Percentiles rank a stretch among this genome's conserved stretches.
phyloP scores from a whole-genome alignment of 352 stramenopile species.

The Pythium scleroteichum region DNA sequence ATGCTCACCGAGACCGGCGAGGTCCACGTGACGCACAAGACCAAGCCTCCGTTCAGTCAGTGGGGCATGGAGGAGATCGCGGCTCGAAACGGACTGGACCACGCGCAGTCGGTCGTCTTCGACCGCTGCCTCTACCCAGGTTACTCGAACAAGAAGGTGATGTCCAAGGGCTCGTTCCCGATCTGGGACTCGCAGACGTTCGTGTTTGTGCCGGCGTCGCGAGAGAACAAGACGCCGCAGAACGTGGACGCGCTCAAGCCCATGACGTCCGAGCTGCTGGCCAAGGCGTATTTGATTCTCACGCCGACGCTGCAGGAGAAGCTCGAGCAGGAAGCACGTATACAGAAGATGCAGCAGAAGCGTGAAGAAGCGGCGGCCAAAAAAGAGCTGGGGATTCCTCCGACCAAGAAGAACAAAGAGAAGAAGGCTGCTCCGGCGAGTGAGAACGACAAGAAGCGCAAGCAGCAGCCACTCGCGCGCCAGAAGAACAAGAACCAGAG shows the following conservation, averaged over 20 bases:
- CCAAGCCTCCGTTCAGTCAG: constrained; percentile 89
- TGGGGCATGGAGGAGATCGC: constrained; percentile 84
- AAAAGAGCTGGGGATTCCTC: not conserved
- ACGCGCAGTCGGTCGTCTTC: constrained; percentile 88
- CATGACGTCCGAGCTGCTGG: constrained; percentile 61
- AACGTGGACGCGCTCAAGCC: constrained; percentile 30
- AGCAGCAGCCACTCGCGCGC: constrained; percentile 31
- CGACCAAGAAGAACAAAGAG: constrained; percentile 26
- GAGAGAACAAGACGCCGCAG: constrained; percentile 19
- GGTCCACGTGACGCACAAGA: constrained; percentile 97
- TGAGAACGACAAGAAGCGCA: constrained; percentile 21
- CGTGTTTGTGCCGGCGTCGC: constrained; percentile 75
- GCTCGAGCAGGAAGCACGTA: constrained; percentile 30
- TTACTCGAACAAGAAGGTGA: constrained; percentile 96
- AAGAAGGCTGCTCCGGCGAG: constrained; percentile 26
- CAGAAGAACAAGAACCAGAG: constrained; percentile 42
- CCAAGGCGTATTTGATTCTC: constrained; percentile 67
- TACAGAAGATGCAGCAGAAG: constrained; percentile 39
- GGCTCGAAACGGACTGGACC: constrained; percentile 40
- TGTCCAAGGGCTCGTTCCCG: constrained; percentile 94
- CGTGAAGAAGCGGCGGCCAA: constrained; percentile 26
- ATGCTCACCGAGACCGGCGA: constrained; percentile 73
- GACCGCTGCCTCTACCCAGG: constrained; percentile 91
- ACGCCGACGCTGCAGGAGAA: constrained; percentile 59
- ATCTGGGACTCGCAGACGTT: constrained; percentile 96